Evolutionary conservation across 192 early-diverging fungal species (phyloP).

Genomic region (Backusella liffmaniae): DNA sequence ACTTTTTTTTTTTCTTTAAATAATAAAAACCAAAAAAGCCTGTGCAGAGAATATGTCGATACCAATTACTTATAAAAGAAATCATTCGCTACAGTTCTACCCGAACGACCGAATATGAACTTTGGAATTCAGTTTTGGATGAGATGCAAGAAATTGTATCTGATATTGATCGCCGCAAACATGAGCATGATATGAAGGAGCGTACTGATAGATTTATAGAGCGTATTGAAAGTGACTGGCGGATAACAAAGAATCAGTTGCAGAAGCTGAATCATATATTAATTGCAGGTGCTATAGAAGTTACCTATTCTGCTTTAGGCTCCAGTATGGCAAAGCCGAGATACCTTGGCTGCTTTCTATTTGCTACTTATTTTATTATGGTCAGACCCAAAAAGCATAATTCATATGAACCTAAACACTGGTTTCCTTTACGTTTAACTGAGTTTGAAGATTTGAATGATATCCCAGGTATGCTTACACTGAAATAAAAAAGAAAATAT

Average conservation of each 20-base stretch:
- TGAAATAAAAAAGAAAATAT: neutral
- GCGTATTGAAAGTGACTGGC: constrained; percentile 29
- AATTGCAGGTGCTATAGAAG: constrained; percentile 44
- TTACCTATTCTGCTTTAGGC: constrained; percentile 36
- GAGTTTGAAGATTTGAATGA: constrained; percentile 49
- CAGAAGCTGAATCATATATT: constrained; percentile 36
- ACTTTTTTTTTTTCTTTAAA: neutral
- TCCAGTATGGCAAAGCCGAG: constrained; percentile 29
- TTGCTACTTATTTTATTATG: constrained; percentile 56
- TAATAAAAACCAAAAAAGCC: constrained; percentile 46
- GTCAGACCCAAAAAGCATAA: constrained; percentile 50
- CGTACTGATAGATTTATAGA: constrained; percentile 32
- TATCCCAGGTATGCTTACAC: constrained; percentile 16
- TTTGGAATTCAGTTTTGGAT: constrained; percentile 25
- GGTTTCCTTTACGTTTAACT: constrained; percentile 67
- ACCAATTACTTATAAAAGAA: constrained; percentile 76
- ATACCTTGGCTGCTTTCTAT: constrained; percentile 63
- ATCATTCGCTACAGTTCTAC: constrained; percentile 51
- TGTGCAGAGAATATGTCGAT: constrained; percentile 89
- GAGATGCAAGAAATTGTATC: constrained; percentile 38
- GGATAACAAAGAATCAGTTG: constrained; percentile 33
- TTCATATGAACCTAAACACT: constrained; percentile 56
- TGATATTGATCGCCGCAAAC: constrained; percentile 38
- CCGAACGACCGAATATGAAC: constrained; percentile 35
- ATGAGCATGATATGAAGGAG: constrained; percentile 24